Base-by-base conservation (phyloP, 345 rosid genomes). In the Aquilaria sinensis region DNA sequence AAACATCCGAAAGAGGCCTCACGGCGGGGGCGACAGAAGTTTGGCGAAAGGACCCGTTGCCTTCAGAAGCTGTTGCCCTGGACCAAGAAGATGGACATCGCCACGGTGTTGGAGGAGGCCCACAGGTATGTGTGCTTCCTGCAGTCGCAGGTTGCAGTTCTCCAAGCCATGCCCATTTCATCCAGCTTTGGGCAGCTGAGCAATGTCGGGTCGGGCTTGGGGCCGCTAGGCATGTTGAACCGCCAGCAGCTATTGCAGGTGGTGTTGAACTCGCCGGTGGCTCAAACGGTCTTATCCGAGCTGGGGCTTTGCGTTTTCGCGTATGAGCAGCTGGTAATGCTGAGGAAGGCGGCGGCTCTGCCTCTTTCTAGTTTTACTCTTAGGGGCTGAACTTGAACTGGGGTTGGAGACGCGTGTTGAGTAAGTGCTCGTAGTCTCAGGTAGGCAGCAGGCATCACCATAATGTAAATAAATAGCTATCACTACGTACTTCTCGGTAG, bases 21-120 rank as follows among this genome's bases (percentile, higher is more conserved):
- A 2, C 61, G 71, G 47, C 54, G 47, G 50, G 61, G 71, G 15
- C 55, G 77, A 6, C 72, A 52, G 51, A 85, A 58, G 60, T 64
- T 87, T 3, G 67, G 82, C 2, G 83, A 82, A 23, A 83, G 70
- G 70, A 75, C 73, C n/a, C 80, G 78, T 49, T 60, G 69, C 13
- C 46, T 90, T 51, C 83, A 79, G 56, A 85, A 83, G 56, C 76
- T 90, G 12, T 75, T 90, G 85, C 94, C 87, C 3, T 72, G 79
- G 80, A 77, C 80, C 34, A 73, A 57, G 60, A 85, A 75, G 67
- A 78, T 82, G 92, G 82, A 77, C 63, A 71, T 61, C 0, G 79
- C 79, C 1, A 74, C 74, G 50, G 47, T 76, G 71, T 81, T 88
- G 0, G 85, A 80, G 48, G 89, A 90, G 75, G 81, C 89, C 9